These are phyloP conservation scores for Fusarium domesticum DNA, from an alignment of 2,329 filamentous ascomycete species.

Conservation along the genomic window DNA sequence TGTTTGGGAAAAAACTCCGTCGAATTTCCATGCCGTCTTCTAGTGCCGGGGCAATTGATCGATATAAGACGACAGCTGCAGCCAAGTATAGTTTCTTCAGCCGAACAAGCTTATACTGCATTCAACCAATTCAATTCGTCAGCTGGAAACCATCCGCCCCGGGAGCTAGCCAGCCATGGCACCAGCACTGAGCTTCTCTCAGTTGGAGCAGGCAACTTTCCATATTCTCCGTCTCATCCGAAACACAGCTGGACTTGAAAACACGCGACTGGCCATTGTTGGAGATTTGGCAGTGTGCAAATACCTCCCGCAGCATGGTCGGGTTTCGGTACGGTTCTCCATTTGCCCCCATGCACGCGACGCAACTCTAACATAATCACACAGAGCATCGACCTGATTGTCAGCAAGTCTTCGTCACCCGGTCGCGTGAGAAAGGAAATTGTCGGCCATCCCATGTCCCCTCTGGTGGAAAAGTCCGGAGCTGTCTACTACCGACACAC, in stretches of 20 bases:
- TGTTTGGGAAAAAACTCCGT: background rate
- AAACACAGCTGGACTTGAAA: slow-evolving; percentile 28
- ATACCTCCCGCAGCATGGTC: slow-evolving; percentile 22
- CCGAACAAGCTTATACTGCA: too few species aligned
- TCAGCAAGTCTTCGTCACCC: slow-evolving; percentile 31
- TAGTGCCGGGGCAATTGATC: background rate
- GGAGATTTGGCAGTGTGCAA: slow-evolving; percentile 29
- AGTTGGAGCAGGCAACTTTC: slow-evolving; percentile 73
- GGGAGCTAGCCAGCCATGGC: slow-evolving; percentile 15
- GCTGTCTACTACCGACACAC: slow-evolving; percentile 26
- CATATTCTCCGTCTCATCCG: slow-evolving; percentile 84
- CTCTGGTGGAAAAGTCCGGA: slow-evolving; percentile 27
- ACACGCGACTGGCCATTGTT: slow-evolving; percentile 28
- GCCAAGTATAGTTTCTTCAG: background rate
- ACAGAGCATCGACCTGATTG: slow-evolving; percentile 31
- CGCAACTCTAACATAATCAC: background rate
- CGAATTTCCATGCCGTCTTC: background rate
- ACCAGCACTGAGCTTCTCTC: slow-evolving; percentile 27
- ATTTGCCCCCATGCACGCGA: background rate
- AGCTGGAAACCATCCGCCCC: background rate
- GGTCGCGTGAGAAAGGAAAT: slow-evolving; percentile 30
- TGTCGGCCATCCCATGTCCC: slow-evolving; percentile 29
- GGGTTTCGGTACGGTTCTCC: slow-evolving; percentile 16
- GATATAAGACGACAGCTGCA: background rate
- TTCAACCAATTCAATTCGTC: background rate